A percentile compares a stretch with the other conserved stretches of the same genome.
These are phyloP conservation scores for Catharanthus roseus DNA, from an alignment of 257 asterid species.

Conservation along the genomic window DNA sequence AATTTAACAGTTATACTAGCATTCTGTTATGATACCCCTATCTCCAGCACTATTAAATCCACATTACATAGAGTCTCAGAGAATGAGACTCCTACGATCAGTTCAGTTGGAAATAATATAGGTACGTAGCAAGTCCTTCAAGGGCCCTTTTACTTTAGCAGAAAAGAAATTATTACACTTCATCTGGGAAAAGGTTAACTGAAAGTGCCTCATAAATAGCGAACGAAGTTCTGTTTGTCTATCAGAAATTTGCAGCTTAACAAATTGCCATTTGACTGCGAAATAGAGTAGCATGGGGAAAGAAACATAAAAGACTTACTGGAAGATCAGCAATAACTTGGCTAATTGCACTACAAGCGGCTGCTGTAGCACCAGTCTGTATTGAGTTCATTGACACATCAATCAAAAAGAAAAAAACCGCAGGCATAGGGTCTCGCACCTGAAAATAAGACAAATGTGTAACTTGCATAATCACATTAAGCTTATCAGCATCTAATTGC, in stretches of 20 bases:
- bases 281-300: conserved; percentile 9
- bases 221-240: not conserved
- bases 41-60: not conserved
- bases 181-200: not conserved
- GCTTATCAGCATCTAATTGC: not conserved
- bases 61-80: not conserved
- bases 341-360: conserved; percentile 96
- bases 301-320: conserved; percentile 47
- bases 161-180: not conserved
- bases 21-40: not conserved
- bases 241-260: not conserved
- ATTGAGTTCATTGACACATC: conserved; percentile 93
- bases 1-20: not conserved
- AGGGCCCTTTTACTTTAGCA: not conserved
- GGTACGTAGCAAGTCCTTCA: not conserved
- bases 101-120: not conserved
- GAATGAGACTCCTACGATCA: not conserved
- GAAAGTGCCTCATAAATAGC: not conserved
- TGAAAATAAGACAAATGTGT: conserved; percentile 28
- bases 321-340: conserved; percentile 98
- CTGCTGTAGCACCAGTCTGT: conserved; percentile 99
- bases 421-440: conserved; percentile 99
- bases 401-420: conserved; percentile 84
- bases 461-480: no score
- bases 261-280: not conserved